Evolutionary conservation across 441 rosid species (phyloP).

Genomic region (Adansonia gregorii): DNA sequence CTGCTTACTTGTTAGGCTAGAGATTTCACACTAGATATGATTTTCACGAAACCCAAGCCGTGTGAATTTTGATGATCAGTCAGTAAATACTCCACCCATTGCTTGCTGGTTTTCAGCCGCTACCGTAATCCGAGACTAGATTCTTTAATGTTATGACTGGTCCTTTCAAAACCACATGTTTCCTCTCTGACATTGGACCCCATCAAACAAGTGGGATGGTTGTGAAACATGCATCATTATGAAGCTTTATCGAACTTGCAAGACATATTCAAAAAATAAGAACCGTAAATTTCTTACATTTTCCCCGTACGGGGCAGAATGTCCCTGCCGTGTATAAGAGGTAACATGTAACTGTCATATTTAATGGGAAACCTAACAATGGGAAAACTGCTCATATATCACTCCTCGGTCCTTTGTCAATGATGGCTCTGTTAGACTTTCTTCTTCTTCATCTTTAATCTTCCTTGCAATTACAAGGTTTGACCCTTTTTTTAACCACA

Average conservation of each 20-base stretch:
- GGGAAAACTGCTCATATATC: neutral
- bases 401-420: neutral
- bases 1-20: neutral
- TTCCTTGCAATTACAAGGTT: neutral
- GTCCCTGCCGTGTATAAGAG: constrained; percentile 34
- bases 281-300: neutral
- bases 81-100: neutral
- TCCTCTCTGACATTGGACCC: constrained; percentile 13
- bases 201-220: constrained; percentile 5
- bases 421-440: neutral
- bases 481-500: too few relatives aligned
- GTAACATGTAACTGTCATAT: constrained; percentile 36
- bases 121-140: neutral
- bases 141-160: neutral
- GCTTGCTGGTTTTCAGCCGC: neutral
- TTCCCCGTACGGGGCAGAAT: neutral
- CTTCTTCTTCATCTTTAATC: neutral
- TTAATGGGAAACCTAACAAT: constrained; percentile 33
- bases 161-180: constrained; percentile 10
- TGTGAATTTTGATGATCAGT: neutral
- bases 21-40: neutral
- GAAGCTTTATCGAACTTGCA: neutral
- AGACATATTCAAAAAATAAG: neutral
- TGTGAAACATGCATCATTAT: neutral
- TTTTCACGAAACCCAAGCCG: neutral